Percentiles rank a stretch among this genome's conserved stretches.
These are phyloP conservation scores for Candida railenensis DNA, from an alignment of 805 yeast species.

Conservation along the genomic window DNA sequence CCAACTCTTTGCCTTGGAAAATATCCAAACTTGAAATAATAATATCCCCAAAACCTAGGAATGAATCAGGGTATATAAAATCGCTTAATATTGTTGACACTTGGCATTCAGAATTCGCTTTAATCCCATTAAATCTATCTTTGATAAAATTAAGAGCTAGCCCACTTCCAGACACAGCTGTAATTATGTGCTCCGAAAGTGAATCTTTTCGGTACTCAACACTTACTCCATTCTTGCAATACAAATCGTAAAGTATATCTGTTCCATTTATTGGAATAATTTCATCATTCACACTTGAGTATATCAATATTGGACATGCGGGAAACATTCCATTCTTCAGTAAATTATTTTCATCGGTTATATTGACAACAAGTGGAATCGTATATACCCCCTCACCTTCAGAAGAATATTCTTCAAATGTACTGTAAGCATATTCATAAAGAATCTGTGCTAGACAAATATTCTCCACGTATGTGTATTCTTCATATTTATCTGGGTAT, in stretches of 20 bases:
- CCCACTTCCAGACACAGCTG: slow-evolving; percentile 14
- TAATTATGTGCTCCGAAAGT: slow-evolving; percentile 16
- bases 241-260: slow-evolving; percentile 16
- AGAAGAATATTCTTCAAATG: background rate
- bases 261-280: slow-evolving; percentile 15
- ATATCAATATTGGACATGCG: slow-evolving; percentile 18
- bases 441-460: background rate
- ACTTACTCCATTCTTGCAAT: slow-evolving; percentile 22
- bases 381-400: slow-evolving; percentile 6
- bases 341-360: slow-evolving; percentile 4
- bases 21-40: too few relatives aligned
- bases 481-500: slow-evolving; percentile 2
- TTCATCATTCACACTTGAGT: slow-evolving; percentile 17
- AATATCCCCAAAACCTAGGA: too few relatives aligned
- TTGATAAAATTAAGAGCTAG: slow-evolving; percentile 19
- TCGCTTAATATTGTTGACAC: background rate
- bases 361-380: background rate
- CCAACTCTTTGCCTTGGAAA: too few relatives aligned
- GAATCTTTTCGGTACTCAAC: slow-evolving; percentile 21
- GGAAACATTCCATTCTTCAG: slow-evolving; percentile 12
- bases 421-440: background rate
- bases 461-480: background rate
- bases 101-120: background rate
- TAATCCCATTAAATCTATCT: slow-evolving; percentile 14
- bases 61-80: too few relatives aligned